Conservation (phyloP, 139 green algal genomes). For the Chloropicon primus region DNA sequence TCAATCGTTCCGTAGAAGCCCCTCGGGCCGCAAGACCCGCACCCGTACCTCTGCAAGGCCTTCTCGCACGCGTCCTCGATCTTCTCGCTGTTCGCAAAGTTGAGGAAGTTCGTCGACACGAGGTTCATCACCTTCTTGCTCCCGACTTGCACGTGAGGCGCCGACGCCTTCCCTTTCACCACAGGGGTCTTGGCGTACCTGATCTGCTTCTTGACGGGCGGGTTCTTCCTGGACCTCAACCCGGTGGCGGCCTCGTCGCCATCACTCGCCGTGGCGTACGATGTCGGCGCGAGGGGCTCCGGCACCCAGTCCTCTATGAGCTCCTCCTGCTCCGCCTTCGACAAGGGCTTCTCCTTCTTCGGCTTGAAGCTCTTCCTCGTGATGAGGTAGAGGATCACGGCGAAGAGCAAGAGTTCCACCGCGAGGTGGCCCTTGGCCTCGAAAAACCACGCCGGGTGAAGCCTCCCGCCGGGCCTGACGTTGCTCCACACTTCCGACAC, state of each 20-base stretch:
- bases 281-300: conserved; percentile 46
- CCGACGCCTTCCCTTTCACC: conserved; percentile 6
- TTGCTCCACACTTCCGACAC: background rate
- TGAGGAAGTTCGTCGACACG: conserved; percentile 71
- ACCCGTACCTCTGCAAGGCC: conserved; percentile 82
- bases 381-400: conserved; percentile 61
- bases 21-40: conserved; percentile 86
- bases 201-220: conserved; percentile 23
- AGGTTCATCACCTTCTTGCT: conserved; percentile 59
- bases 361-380: conserved; percentile 45
- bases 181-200: conserved; percentile 12
- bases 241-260: too few relatives aligned
- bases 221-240: conserved; percentile 17
- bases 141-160: conserved; percentile 22
- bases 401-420: conserved; percentile 56
- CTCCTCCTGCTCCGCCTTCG: conserved; percentile 58
- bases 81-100: conserved; percentile 35
- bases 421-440: background rate
- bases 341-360: conserved; percentile 31
- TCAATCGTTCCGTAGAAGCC: conserved; percentile 99
- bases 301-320: conserved; percentile 78
- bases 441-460: background rate
- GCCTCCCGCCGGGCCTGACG: background rate
- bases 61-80: conserved; percentile 16
- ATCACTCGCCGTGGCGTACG: conserved; percentile 13